Conservation (phyloP, 2,329 filamentous ascomycete species). For the Talaromyces sp. region DNA sequence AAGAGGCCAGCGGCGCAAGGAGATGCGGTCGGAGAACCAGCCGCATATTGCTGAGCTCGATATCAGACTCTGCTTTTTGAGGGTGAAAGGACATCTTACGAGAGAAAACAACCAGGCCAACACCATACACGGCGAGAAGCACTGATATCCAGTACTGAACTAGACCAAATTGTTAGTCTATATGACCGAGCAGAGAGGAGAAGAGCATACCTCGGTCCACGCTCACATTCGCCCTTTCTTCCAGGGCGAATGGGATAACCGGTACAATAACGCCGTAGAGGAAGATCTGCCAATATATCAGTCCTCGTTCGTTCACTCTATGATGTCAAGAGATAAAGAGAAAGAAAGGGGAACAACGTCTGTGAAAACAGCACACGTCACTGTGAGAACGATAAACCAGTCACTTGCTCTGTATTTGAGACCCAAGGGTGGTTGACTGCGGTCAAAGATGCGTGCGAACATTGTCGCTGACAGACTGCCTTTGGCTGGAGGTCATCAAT, state of each 20-base stretch:
- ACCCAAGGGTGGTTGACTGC: not conserved
- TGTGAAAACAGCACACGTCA: conserved; percentile 10
- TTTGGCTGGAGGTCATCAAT: not conserved
- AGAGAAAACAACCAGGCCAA: conserved; percentile 8
- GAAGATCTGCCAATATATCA: conserved; percentile 11
- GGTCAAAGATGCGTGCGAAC: not conserved
- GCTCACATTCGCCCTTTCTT: conserved; percentile 6
- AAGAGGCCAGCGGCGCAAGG: conserved; percentile 51
- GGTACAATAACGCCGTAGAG: conserved; percentile 18
- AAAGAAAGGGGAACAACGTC: conserved; percentile 3
- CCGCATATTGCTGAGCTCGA: conserved; percentile 29
- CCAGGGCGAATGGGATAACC: conserved; percentile 16
- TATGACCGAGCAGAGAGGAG: not conserved
- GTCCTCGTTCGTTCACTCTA: no score
- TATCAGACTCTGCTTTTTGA: not conserved
- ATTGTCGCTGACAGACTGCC: not conserved
- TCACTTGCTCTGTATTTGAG: conserved; percentile 8
- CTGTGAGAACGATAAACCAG: conserved; percentile 10
- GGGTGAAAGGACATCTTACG: not conserved
- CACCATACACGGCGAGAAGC: conserved; percentile 15
- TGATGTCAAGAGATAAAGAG: not conserved
- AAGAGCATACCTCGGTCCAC: not conserved
- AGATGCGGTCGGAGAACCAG: conserved; percentile 46
- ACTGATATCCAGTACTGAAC: conserved; percentile 16
- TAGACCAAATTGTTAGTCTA: not conserved